These are phyloP conservation scores for Dipodascus albidus DNA, from an alignment of 805 yeast genomes.

Conservation along the genomic window DNA sequence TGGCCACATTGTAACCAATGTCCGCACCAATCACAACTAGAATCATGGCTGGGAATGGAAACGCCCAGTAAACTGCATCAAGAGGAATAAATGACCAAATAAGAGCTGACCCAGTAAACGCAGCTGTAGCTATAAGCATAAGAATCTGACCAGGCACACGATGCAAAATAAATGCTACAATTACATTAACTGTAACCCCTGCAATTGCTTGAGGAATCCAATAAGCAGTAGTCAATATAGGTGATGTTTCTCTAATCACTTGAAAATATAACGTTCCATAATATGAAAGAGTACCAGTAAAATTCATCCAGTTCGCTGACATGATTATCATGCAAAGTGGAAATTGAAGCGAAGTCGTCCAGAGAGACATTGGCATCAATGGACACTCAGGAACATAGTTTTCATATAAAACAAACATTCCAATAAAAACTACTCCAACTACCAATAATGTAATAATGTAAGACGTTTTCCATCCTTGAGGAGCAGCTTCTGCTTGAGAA, in stretches of 20 bases:
- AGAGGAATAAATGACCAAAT: slow-evolving; percentile 33
- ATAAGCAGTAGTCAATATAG: slow-evolving; percentile 34
- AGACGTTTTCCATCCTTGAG: slow-evolving; percentile 35
- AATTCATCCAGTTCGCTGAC: slow-evolving; percentile 32
- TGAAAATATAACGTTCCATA: slow-evolving; percentile 35
- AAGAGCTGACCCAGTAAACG: slow-evolving; percentile 28
- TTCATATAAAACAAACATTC: slow-evolving; percentile 29
- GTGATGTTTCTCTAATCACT: slow-evolving; percentile 27
- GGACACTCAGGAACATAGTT: slow-evolving; percentile 30
- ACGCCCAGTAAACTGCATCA: slow-evolving; percentile 30
- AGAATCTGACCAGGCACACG: slow-evolving; percentile 31
- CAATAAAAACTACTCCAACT: slow-evolving; percentile 28
- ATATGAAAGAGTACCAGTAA: slow-evolving; percentile 31
- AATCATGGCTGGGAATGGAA: slow-evolving; percentile 35
- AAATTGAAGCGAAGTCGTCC: slow-evolving; percentile 29
- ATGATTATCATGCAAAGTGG: slow-evolving; percentile 29
- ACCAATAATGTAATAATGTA: slow-evolving; percentile 35
- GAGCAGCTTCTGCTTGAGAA: slow-evolving; percentile 32
- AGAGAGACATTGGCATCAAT: slow-evolving; percentile 36
- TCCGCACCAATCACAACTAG: slow-evolving; percentile 37
- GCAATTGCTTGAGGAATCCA: slow-evolving; percentile 33
- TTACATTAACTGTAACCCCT: slow-evolving; percentile 32
- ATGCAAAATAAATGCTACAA: slow-evolving; percentile 38
- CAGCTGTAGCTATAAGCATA: slow-evolving; percentile 27
- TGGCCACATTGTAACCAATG: slow-evolving; percentile 34